Evolutionary conservation across 2,329 filamentous ascomycete species (phyloP), one percentile per base, ranked within the genome.

Genomic region (Periglandula ipomoeae): DNA sequence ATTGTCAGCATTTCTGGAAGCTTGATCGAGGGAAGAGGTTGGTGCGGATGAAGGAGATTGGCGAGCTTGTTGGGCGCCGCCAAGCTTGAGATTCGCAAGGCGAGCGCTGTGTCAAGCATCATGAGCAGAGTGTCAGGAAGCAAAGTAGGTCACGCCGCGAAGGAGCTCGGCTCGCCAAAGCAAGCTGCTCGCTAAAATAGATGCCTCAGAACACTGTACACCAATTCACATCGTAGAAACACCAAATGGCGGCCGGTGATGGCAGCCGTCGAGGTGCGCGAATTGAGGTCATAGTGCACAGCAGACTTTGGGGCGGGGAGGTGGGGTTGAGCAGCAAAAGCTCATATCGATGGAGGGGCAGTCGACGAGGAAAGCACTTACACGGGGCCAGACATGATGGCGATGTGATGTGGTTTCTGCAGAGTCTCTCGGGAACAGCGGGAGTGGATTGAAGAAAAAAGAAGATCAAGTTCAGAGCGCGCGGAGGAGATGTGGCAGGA

Each of bases 71-170:
- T 72, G 71, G 72, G 74, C 72, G 68, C 76, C 79, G 70, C 82
- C 82, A 70, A 86, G 76, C 73, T 82, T 78, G 69, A 86, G 79
- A 73, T 78, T 82, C 68, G 82, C 82, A 63, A 88, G 78, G 72
- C 84, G 85, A 71, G 83, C 82, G 75, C 84, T 87, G 74, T 56
- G 53, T 60, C 61, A 55, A 58, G 58, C 54, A 68, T 67, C 53
- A 68, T 66, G 62, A 68, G 65, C 66, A 63, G 62, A 61, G 59
- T 52, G 32, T 53, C 49, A 38, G 35, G 17, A 24, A 50, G 24
- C 38, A 44, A 35, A 19, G 6, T 42, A 47, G 53, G 48, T n/a
- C 20, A 20, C 43, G n/a, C 23, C 17, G 20, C 10, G 24, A 3
- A 46, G 30, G n/a, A 42, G 26, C 24, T 17, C 22, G 24, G 20